phyloP scores from a whole-genome alignment of 352 stramenopile genomes.

The Aphanomyces euteiches region DNA sequence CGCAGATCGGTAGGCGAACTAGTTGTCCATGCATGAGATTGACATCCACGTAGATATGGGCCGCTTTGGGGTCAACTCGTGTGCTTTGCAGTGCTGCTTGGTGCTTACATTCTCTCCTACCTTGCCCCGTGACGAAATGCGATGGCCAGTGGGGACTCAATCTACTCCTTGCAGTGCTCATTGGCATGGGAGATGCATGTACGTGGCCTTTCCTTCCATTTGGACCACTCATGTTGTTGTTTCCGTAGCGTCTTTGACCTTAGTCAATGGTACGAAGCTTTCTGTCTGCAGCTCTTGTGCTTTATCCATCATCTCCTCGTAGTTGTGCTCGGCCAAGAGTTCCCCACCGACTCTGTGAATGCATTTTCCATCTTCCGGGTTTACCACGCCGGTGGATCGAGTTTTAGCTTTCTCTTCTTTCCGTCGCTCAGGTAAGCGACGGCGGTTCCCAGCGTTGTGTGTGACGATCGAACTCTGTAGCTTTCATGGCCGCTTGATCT shows the following conservation, averaged over 20 bases:
- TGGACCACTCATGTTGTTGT: neutral
- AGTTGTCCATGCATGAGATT: neutral
- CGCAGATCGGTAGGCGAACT: neutral
- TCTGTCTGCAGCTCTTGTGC: neutral
- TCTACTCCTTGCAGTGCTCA: neutral
- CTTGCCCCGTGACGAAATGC: slow-evolving; percentile 9
- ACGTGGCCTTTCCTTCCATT: neutral
- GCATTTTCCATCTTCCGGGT: slow-evolving; percentile 25
- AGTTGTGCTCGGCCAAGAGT: slow-evolving; percentile 26
- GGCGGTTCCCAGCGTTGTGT: neutral
- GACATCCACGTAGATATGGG: neutral
- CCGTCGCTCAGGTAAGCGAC: neutral
- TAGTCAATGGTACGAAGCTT: slow-evolving; percentile 15
- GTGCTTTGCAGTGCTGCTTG: slow-evolving; percentile 13
- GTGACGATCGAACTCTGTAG: neutral
- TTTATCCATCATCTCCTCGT: neutral
- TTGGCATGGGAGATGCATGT: slow-evolving; percentile 19
- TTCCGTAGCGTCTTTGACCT: slow-evolving; percentile 11
- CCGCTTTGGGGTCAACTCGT: slow-evolving; percentile 14
- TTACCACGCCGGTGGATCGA: slow-evolving; percentile 19
- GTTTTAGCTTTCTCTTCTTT: slow-evolving; percentile 20
- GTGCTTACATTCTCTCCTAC: slow-evolving; percentile 15
- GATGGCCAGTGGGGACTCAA: slow-evolving; percentile 8
- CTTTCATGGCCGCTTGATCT: slow-evolving; percentile 11
- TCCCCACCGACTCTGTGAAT: slow-evolving; percentile 7